Evolutionary conservation across 176 grass and related monocot species (phyloP).

Genomic region (Phoenix roebelenii): DNA sequence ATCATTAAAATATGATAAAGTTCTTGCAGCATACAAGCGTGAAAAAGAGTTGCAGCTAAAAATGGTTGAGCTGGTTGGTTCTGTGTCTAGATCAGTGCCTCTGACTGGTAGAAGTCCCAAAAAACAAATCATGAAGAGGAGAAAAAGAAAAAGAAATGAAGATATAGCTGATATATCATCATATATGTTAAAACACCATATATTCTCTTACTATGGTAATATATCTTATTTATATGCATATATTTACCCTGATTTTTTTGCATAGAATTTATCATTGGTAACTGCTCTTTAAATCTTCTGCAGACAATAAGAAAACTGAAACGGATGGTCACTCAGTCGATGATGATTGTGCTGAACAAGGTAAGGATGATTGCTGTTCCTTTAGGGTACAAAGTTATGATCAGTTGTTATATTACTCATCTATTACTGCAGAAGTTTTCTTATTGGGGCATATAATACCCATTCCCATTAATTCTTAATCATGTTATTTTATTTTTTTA

Average conservation of each 20-base stretch:
- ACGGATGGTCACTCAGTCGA: constrained; percentile 69
- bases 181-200: constrained; percentile 53
- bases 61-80: constrained; percentile 88
- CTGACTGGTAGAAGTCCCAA: constrained; percentile 42
- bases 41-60: constrained; percentile 82
- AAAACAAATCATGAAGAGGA: constrained; percentile 77
- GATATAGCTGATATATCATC: constrained; percentile 40
- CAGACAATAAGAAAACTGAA: constrained; percentile 65
- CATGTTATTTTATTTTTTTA: too few species aligned
- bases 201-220: constrained; percentile 91
- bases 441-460: too few species aligned
- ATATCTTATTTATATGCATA: constrained; percentile 19
- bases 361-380: constrained; percentile 26
- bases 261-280: constrained; percentile 6
- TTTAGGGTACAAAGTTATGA: too few species aligned
- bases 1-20: constrained; percentile 72
- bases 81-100: constrained; percentile 70
- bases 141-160: constrained; percentile 64
- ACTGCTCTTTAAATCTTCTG: constrained; percentile 4
- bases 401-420: too few species aligned
- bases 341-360: constrained; percentile 40
- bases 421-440: too few species aligned
- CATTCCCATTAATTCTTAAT: too few species aligned
- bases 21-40: constrained; percentile 60
- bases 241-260: not conserved